Evolutionary conservation across 2,329 filamentous ascomycete species (phyloP).

Genomic region (Ophiostoma himal-ulmi): DNA sequence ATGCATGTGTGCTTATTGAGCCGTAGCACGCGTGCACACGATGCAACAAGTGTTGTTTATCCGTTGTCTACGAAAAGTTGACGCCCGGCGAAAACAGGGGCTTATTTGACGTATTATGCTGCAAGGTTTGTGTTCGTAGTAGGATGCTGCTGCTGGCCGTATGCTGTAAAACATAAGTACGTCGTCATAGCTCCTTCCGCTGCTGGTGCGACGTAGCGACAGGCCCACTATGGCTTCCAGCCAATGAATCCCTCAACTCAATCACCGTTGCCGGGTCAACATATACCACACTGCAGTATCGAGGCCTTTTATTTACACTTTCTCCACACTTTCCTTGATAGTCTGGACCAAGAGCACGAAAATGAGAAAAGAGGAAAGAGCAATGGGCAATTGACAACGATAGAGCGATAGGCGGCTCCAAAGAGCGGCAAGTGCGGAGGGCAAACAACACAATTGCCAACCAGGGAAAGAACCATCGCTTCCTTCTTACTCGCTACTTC

Average conservation of each 20-base stretch:
- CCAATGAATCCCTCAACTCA: not conserved
- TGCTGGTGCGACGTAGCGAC: constrained; percentile 13
- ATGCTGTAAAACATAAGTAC: not conserved
- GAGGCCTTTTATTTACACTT: constrained; percentile 20
- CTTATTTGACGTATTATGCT: not conserved
- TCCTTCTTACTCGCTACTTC: not conserved
- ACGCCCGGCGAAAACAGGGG: not conserved
- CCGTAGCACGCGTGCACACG: not conserved
- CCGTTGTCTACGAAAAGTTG: not conserved
- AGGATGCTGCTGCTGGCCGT: not conserved
- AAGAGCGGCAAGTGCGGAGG: not conserved
- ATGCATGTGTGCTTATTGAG: not conserved
- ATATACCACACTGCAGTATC: constrained; percentile 7
- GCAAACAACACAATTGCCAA: not conserved
- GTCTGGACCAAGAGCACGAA: not conserved
- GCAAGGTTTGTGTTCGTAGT: not conserved
- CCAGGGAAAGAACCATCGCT: not conserved
- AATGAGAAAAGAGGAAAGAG: constrained; percentile 6
- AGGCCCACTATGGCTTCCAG: not conserved
- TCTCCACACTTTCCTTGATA: constrained; percentile 12
- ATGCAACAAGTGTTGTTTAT: not conserved
- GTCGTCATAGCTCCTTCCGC: constrained; percentile 8
- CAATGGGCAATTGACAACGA: not conserved
- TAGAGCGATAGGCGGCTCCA: not conserved
- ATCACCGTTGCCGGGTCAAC: constrained; percentile 21